phyloP scores from a whole-genome alignment of 1,139 yeast genomes.

The Zhuliangozyma parablackwelliae region DNA sequence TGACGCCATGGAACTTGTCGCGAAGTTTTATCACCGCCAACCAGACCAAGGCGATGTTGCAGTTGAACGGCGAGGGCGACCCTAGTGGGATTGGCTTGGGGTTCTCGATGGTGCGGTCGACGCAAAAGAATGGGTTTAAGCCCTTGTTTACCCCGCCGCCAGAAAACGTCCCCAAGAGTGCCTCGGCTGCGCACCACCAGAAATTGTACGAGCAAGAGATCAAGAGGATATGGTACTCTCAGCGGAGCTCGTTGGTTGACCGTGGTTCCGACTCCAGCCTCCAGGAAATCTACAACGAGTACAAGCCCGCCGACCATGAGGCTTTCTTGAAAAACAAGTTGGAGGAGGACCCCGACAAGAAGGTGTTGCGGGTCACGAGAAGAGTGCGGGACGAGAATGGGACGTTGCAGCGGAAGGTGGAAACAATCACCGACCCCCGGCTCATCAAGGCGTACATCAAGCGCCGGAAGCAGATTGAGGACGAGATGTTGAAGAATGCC shows the following conservation, averaged over 20 bases:
- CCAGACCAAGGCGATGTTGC: slow-evolving; percentile 95
- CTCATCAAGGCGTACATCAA: slow-evolving; percentile 82
- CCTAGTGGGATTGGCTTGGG: slow-evolving; percentile 92
- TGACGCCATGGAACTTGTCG: slow-evolving; percentile 92
- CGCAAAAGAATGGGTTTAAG: slow-evolving; percentile 92
- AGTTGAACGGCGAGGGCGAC: slow-evolving; percentile 94
- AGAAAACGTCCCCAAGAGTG: slow-evolving; percentile 42
- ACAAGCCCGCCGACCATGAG: slow-evolving; percentile 35
- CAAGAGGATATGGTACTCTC: slow-evolving; percentile 85
- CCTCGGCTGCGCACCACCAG: slow-evolving; percentile 74
- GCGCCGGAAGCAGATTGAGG: slow-evolving; percentile 75
- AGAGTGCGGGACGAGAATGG: slow-evolving; percentile 83
- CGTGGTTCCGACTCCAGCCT: slow-evolving; percentile 26
- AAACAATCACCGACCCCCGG: slow-evolving; percentile 76
- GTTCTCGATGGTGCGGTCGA: slow-evolving; percentile 81
- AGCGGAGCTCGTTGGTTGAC: slow-evolving; percentile 58
- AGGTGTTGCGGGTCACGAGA: slow-evolving; percentile 69
- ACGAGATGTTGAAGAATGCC: slow-evolving; percentile 51
- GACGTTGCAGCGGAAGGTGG: slow-evolving; percentile 76
- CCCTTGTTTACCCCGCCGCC: slow-evolving; percentile 52
- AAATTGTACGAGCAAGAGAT: slow-evolving; percentile 90
- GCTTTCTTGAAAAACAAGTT: slow-evolving; percentile 24
- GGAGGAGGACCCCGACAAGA: slow-evolving; percentile 15
- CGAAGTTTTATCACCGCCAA: slow-evolving; percentile 89
- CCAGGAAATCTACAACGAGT: slow-evolving; percentile 34